Evolutionary conservation across 352 stramenopile genomes (phyloP).

Genomic region (Phytophthora capsici): DNA sequence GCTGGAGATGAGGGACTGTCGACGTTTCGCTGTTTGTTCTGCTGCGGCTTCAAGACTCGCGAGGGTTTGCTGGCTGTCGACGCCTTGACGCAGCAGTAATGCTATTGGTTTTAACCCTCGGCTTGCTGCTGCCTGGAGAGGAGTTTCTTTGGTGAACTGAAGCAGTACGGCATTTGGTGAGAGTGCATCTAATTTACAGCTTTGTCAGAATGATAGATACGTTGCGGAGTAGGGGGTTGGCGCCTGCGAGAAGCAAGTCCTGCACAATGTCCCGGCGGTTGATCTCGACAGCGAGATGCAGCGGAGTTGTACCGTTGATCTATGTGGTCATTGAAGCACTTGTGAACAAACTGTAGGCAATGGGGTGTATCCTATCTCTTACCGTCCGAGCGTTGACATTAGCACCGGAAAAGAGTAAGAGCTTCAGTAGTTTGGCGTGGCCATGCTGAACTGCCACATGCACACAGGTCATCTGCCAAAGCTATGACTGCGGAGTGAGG

Average conservation of each 20-base stretch:
- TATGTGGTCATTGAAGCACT: constrained; percentile 17
- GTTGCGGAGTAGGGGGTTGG: constrained; percentile 64
- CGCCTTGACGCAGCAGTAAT: constrained; percentile 41
- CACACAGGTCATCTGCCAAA: constrained; percentile 69
- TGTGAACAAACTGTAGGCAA: not conserved
- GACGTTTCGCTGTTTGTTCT: constrained; percentile 12
- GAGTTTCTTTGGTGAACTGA: constrained; percentile 58
- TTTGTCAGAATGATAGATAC: constrained; percentile 26
- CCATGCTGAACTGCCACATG: constrained; percentile 61
- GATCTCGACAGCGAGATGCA: constrained; percentile 59
- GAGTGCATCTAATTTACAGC: not conserved
- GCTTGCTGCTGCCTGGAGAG: constrained; percentile 47
- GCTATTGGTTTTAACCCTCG: constrained; percentile 34
- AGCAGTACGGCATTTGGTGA: not conserved
- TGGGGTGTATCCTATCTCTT: not conserved
- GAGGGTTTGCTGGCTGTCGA: constrained; percentile 38
- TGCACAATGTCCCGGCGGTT: constrained; percentile 63
- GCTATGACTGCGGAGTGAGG: constrained; percentile 20
- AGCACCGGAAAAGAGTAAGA: constrained; percentile 50
- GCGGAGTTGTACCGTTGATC: constrained; percentile 67
- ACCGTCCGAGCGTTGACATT: constrained; percentile 62
- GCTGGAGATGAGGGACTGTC: not conserved
- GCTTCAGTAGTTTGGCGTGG: constrained; percentile 65
- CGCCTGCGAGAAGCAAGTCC: constrained; percentile 61
- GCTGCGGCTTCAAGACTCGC: constrained; percentile 24